Conservation (phyloP, 352 stramenopile genomes). For the Pythium dissotocum region DNA sequence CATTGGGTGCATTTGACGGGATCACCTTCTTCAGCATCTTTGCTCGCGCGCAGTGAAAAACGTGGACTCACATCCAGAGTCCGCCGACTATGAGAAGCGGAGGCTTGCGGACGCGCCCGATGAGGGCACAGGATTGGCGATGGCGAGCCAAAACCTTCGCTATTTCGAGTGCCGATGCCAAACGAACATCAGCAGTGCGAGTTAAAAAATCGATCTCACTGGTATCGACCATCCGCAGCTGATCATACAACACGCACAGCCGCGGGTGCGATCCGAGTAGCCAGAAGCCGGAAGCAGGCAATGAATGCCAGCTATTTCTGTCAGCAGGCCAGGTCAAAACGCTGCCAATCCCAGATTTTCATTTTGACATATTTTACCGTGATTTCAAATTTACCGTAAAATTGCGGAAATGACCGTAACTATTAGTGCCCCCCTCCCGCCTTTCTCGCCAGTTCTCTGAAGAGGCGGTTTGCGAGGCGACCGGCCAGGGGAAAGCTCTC, state of each 20-base stretch:
- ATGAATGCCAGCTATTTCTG: too few relatives aligned
- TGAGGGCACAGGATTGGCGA: too few relatives aligned
- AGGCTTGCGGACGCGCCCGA: not conserved
- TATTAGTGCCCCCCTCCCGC: too few relatives aligned
- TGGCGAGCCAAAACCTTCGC: not conserved
- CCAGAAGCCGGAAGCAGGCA: too few relatives aligned
- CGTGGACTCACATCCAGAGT: not conserved
- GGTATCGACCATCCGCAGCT: too few relatives aligned
- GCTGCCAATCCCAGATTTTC: too few relatives aligned
- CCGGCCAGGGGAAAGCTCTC: too few relatives aligned
- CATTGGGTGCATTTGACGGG: constrained; percentile 2
- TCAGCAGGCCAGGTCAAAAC: too few relatives aligned
- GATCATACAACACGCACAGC: not conserved
- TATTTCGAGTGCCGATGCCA: not conserved
- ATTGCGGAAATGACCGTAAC: too few relatives aligned
- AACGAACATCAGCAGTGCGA: not conserved
- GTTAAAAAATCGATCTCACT: too few relatives aligned
- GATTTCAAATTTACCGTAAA: not conserved
- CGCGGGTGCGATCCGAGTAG: too few relatives aligned
- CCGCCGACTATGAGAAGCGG: not conserved
- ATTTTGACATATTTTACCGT: too few relatives aligned
- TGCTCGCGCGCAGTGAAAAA: not conserved
- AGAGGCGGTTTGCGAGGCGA: not conserved
- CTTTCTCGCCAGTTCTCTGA: not conserved
- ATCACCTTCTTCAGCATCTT: constrained; percentile 3